These are phyloP conservation scores for Heterobasidion occidentale DNA, from an alignment of 1,284 basidiomycete genomes.

Conservation along the genomic window DNA sequence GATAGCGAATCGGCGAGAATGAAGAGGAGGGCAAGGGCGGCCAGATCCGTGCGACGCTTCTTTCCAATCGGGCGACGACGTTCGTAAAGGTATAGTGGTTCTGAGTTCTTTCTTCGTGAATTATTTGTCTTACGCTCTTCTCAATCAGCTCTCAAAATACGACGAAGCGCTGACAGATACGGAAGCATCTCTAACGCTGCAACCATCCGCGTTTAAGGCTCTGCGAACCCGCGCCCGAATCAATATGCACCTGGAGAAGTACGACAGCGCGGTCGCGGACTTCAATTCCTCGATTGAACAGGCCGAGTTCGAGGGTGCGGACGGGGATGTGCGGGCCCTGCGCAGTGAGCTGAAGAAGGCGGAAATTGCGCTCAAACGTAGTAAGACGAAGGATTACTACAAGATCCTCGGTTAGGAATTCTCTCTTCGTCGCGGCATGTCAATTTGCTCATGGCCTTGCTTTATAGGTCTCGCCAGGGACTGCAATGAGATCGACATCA, in stretches of 20 bases:
- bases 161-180: constrained; percentile 69
- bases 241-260: constrained; percentile 67
- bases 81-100: constrained; percentile 52
- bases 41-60: constrained; percentile 68
- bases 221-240: constrained; percentile 80
- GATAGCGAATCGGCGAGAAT: constrained; percentile 48
- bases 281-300: constrained; percentile 75
- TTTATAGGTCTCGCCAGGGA: constrained; percentile 39
- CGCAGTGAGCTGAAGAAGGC: constrained; percentile 68
- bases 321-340: constrained; percentile 57
- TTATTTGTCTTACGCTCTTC: constrained; percentile 5
- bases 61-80: constrained; percentile 82
- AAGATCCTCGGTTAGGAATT: constrained; percentile 49
- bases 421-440: neutral
- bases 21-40: constrained; percentile 70
- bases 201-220: constrained; percentile 74
- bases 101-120: neutral
- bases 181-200: constrained; percentile 56
- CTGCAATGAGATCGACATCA: constrained; percentile 63
- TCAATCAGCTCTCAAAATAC: constrained; percentile 48
- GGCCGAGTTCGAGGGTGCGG: constrained; percentile 49
- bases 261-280: constrained; percentile 65
- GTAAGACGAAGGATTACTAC: constrained; percentile 83
- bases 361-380: constrained; percentile 69
- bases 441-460: neutral